Conservation (phyloP, 2,329 filamentous ascomycete genomes). For the Blumeriella jaapii region DNA sequence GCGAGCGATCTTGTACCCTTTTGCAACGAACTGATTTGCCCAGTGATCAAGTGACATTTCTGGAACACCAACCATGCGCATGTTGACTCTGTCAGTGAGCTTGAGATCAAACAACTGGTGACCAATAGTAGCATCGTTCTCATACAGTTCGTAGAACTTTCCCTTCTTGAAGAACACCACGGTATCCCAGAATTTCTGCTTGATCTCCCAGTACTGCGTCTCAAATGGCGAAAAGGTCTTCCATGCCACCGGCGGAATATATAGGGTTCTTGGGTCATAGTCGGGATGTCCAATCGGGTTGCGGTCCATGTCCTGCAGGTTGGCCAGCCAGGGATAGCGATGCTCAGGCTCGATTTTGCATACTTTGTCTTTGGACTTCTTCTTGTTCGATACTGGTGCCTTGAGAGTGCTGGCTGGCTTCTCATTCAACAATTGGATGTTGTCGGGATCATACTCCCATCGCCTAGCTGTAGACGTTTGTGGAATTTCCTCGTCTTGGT, state of each 20-base stretch:
- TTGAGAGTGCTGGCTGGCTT: slow-evolving; percentile 31
- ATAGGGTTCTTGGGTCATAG: slow-evolving; percentile 85
- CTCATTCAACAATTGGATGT: slow-evolving; percentile 38
- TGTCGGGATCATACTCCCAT: slow-evolving; percentile 65
- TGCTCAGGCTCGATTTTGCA: slow-evolving; percentile 74
- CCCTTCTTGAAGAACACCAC: slow-evolving; percentile 99
- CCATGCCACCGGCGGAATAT: slow-evolving; percentile 73
- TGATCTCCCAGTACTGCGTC: slow-evolving; percentile 99
- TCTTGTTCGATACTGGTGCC: slow-evolving; percentile 23
- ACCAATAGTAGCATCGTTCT: slow-evolving; percentile 92
- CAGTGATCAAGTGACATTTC: slow-evolving; percentile 93
- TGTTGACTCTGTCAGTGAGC: slow-evolving; percentile 94
- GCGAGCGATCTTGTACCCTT: slow-evolving; percentile 92
- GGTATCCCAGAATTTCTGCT: slow-evolving; percentile 94
- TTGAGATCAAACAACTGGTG: slow-evolving; percentile 97
- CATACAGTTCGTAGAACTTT: slow-evolving; percentile 97
- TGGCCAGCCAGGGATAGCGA: slow-evolving; percentile 82
- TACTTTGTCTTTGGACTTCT: slow-evolving; percentile 49
- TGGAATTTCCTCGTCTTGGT: slow-evolving; percentile 40
- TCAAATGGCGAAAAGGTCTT: slow-evolving; percentile 84
- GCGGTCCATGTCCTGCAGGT: slow-evolving; percentile 72
- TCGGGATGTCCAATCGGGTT: slow-evolving; percentile 71
- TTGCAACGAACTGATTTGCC: slow-evolving; percentile 97
- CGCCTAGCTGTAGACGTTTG: slow-evolving; percentile 65
- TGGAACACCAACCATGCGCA: slow-evolving; percentile 98